Conservation (phyloP, 2,329 filamentous ascomycete species). For the Hypoxylon sp. region DNA sequence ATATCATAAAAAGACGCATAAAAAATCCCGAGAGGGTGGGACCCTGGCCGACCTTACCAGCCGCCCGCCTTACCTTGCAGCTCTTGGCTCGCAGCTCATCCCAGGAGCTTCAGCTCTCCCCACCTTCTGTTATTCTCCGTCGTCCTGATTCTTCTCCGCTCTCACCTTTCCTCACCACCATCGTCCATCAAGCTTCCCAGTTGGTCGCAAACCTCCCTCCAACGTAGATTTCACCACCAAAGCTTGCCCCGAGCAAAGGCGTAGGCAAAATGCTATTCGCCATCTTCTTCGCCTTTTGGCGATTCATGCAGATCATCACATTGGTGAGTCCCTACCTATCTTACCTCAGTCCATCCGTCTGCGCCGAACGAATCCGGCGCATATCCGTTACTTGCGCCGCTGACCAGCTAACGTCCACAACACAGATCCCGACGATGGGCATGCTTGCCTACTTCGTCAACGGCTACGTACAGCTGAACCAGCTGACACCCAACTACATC, state of each 20-base stretch:
- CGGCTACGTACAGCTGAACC: conserved; percentile 67
- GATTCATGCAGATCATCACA: conserved; percentile 72
- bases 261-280: conserved; percentile 69
- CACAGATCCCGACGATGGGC: conserved; percentile 73
- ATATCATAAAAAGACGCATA: conserved; percentile 19
- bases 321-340: conserved; percentile 61
- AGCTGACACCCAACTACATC: conserved; percentile 71
- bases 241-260: background rate
- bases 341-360: background rate
- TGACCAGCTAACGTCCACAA: background rate
- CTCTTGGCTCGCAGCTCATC: conserved; percentile 34
- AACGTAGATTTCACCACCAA: background rate
- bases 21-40: conserved; percentile 20
- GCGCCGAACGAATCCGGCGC: background rate
- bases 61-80: conserved; percentile 34
- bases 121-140: conserved; percentile 3
- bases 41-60: conserved; percentile 12
- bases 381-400: background rate
- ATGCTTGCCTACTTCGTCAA: conserved; percentile 77
- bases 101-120: conserved; percentile 29
- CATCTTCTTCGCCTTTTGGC: conserved; percentile 72
- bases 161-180: conserved; percentile 15
- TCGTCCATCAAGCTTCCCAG: conserved; percentile 6
- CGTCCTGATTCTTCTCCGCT: conserved; percentile 11
- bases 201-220: conserved; percentile 11